Conservation (phyloP, 1,284 basidiomycete species). For the Wallemia hederae region DNA sequence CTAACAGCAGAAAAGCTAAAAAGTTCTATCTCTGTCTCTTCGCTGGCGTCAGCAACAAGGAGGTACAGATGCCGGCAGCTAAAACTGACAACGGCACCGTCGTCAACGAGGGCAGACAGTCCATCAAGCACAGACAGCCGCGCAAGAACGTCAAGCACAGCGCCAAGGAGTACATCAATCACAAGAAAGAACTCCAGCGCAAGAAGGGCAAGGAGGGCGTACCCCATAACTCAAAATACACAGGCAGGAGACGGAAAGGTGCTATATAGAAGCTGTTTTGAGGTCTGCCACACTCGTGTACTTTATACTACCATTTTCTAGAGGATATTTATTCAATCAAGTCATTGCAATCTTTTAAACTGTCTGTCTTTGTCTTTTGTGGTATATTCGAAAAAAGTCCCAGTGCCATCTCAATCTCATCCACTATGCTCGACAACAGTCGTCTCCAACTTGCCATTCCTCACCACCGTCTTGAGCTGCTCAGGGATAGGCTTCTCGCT, state of each 20-base stretch:
- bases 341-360: too few species aligned
- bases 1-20: constrained; percentile 73
- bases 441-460: constrained; percentile 60
- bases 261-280: neutral
- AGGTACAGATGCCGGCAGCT: constrained; percentile 7
- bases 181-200: constrained; percentile 19
- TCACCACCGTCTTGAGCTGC: constrained; percentile 66
- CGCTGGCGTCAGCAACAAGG: constrained; percentile 24
- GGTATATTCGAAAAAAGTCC: too few species aligned
- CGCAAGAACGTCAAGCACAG: constrained; percentile 4
- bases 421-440: constrained; percentile 67
- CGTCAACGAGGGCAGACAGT: constrained; percentile 6
- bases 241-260: constrained; percentile 9
- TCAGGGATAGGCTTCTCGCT: constrained; percentile 76
- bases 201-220: constrained; percentile 17
- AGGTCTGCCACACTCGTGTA: too few species aligned
- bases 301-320: too few species aligned
- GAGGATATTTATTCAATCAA: too few species aligned
- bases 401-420: constrained; percentile 15
- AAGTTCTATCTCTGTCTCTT: constrained; percentile 76
- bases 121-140: constrained; percentile 8
- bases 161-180: constrained; percentile 16
- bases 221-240: constrained; percentile 12
- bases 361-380: too few species aligned
- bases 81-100: constrained; percentile 6